Conservation (phyloP, 2,329 filamentous ascomycete genomes). For the Arachnomyces sp. region DNA sequence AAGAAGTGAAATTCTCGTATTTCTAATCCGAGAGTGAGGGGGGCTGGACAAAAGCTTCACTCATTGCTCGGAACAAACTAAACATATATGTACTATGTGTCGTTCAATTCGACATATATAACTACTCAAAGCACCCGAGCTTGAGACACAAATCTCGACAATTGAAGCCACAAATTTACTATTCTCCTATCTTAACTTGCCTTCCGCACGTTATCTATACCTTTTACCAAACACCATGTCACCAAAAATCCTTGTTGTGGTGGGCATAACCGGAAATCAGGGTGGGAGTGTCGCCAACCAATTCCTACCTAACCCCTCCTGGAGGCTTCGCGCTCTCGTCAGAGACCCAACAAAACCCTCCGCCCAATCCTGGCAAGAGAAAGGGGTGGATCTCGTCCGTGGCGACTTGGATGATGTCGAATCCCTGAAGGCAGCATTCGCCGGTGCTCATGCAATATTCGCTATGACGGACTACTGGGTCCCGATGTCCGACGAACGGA, state of each 20-base stretch:
- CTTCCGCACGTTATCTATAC: no score
- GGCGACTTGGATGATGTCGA: conserved; percentile 21
- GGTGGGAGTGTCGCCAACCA: conserved; percentile 22
- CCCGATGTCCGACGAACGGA: no score
- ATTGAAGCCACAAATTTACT: no score
- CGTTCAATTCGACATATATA: no score
- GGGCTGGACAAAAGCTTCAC: no score
- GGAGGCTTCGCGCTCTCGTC: conserved; percentile 26
- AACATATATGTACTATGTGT: no score
- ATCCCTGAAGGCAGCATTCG: conserved; percentile 24
- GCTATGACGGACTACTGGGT: conserved; percentile 35
- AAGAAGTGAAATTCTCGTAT: no score
- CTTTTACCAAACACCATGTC: conserved; percentile 7
- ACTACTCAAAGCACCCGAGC: no score
- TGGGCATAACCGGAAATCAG: conserved; percentile 30
- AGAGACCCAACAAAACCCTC: conserved; percentile 19
- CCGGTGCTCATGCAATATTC: conserved; percentile 38
- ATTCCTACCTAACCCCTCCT: conserved; percentile 20
- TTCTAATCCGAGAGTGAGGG: no score
- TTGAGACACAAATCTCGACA: no score
- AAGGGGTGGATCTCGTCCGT: conserved; percentile 23
- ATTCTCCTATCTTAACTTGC: no score
- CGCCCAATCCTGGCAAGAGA: conserved; percentile 14
- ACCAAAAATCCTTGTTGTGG: conserved; percentile 32
- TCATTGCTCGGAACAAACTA: no score